Conservation (phyloP, 169 alveolate species). For the Eimeria praecox region DNA sequence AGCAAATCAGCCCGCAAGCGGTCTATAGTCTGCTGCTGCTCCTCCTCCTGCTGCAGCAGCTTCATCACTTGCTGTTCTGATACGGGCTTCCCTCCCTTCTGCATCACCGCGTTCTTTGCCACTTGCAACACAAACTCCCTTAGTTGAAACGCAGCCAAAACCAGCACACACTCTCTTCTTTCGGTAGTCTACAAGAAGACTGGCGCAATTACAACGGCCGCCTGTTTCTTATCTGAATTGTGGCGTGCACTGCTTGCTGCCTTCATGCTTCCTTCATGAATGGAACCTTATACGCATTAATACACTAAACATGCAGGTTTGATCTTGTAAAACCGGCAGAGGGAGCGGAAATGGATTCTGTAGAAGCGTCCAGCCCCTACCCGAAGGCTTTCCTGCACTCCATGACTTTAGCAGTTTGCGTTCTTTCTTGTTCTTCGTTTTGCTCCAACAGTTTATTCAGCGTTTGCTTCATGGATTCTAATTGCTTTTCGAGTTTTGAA, state of each 20-base stretch:
- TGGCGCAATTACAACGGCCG: too few species aligned
- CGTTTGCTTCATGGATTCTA: not conserved
- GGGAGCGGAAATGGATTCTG: too few species aligned
- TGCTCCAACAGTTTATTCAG: not conserved
- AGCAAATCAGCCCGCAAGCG: slow-evolving; percentile 92
- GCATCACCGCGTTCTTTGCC: slow-evolving; percentile 89
- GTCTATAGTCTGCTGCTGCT: slow-evolving; percentile 82
- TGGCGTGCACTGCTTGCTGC: too few species aligned
- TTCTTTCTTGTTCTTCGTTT: not conserved
- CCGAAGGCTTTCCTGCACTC: slow-evolving; percentile 83
- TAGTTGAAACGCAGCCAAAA: not conserved
- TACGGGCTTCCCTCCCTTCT: slow-evolving; percentile 90
- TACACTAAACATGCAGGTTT: too few species aligned
- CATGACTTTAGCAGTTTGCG: not conserved
- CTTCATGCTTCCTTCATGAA: too few species aligned
- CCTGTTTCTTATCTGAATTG: not conserved
- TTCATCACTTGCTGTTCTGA: slow-evolving; percentile 78
- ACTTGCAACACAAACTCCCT: slow-evolving; percentile 90
- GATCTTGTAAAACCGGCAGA: too few species aligned
- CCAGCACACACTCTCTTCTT: not conserved
- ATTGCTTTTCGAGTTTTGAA: not conserved
- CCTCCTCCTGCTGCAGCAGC: slow-evolving; percentile 84
- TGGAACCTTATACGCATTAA: too few species aligned
- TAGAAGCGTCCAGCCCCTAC: slow-evolving; percentile 21
- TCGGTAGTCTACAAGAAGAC: not conserved